Conservation (phyloP, 1,139 yeast species). For the Neolecta irregularis region DNA sequence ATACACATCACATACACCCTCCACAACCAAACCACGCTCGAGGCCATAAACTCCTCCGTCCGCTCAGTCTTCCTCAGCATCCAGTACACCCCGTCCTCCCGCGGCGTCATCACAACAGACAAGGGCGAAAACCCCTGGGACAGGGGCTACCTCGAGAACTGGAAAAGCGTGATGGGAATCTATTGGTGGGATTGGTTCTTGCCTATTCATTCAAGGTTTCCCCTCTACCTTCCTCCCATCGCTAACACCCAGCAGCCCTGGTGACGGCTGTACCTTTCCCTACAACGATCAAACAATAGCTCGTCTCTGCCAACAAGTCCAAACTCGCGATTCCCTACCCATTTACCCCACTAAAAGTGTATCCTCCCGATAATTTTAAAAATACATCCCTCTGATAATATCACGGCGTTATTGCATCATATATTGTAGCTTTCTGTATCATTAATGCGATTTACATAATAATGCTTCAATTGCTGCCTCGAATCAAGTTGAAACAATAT, state of each 20-base stretch:
- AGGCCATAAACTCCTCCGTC: slow-evolving; percentile 20
- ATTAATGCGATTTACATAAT: too few relatives aligned
- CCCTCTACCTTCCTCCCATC: not conserved
- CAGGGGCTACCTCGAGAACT: slow-evolving; percentile 22
- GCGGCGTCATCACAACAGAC: slow-evolving; percentile 19
- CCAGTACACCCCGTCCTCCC: slow-evolving; percentile 13
- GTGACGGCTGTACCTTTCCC: slow-evolving; percentile 8
- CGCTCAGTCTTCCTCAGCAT: slow-evolving; percentile 20
- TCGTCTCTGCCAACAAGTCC: too few relatives aligned
- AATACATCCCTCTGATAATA: too few relatives aligned
- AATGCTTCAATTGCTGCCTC: too few relatives aligned
- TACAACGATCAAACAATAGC: too few relatives aligned
- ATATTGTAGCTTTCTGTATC: too few relatives aligned
- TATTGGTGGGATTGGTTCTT: slow-evolving; percentile 24
- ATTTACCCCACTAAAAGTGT: too few relatives aligned
- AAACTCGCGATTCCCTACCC: too few relatives aligned
- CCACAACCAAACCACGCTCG: slow-evolving; percentile 25
- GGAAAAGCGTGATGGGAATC: slow-evolving; percentile 25
- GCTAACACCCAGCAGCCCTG: slow-evolving; percentile 8
- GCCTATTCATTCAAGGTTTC: slow-evolving; percentile 33
- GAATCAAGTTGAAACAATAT: too few relatives aligned
- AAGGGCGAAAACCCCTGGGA: slow-evolving; percentile 20
- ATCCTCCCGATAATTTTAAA: too few relatives aligned
- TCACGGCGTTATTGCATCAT: too few relatives aligned
- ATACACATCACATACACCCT: slow-evolving; percentile 22